A percentile compares a stretch with the other conserved stretches of the same genome.
Conservation (phyloP, 2,329 filamentous ascomycete genomes). For the Aurifilum marmelostoma region DNA sequence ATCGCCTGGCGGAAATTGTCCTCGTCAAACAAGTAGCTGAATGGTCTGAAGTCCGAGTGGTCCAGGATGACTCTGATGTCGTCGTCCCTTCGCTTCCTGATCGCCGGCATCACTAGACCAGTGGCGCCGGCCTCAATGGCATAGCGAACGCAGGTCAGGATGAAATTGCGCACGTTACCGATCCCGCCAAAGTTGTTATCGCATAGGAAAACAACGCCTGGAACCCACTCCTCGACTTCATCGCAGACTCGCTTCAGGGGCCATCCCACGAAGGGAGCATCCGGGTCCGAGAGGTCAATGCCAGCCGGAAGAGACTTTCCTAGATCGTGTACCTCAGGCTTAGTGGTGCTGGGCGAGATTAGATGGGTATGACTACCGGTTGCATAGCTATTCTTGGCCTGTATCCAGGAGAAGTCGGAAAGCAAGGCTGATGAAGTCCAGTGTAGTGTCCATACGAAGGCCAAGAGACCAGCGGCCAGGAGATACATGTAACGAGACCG, state of each 20-base stretch:
- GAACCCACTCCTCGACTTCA: conserved; percentile 45
- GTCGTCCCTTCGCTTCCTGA: conserved; percentile 46
- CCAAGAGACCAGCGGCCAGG: conserved; percentile 10
- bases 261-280: conserved; percentile 50
- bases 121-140: conserved; percentile 52
- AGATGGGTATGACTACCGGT: background rate
- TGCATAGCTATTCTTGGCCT: background rate
- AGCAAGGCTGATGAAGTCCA: conserved; percentile 15
- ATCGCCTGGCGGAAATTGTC: conserved; percentile 47
- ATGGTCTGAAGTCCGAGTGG: conserved; percentile 39
- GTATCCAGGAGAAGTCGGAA: conserved; percentile 12
- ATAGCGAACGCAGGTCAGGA: conserved; percentile 54
- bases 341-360: background rate
- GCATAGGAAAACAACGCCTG: conserved; percentile 51
- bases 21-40: conserved; percentile 53
- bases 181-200: conserved; percentile 56
- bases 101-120: conserved; percentile 49
- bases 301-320: conserved; percentile 30
- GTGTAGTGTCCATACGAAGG: conserved; percentile 19
- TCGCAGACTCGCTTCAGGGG: conserved; percentile 48
- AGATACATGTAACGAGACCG: conserved; percentile 7
- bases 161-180: conserved; percentile 55
- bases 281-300: conserved; percentile 44
- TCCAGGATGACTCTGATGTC: conserved; percentile 48
- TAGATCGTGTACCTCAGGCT: conserved; percentile 8